A percentile compares a stretch with the other conserved stretches of the same genome.
Conservation (phyloP, 495 filamentous ascomycete species). For the Apiosordaria backusii region DNA sequence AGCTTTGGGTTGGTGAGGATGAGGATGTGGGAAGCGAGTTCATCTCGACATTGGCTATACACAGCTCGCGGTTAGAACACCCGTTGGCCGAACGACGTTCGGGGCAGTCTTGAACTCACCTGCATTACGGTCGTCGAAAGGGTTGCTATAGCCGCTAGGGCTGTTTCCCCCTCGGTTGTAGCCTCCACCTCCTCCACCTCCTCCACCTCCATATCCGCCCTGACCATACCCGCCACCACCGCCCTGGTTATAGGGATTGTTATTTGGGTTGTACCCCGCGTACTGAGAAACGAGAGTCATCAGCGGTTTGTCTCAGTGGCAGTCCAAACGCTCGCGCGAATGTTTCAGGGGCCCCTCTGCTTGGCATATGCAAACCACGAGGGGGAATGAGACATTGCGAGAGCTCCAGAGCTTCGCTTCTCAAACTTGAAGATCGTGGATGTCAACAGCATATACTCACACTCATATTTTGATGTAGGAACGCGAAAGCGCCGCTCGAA, state of each 20-base stretch:
- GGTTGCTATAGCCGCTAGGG: constrained; percentile 31
- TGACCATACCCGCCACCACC: neutral
- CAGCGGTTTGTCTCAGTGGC: neutral
- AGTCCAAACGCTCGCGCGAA: neutral
- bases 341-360: neutral
- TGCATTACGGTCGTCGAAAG: constrained; percentile 20
- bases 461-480: constrained; percentile 38
- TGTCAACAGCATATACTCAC: constrained; percentile 33
- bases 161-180: constrained; percentile 1
- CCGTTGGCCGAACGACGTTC: neutral
- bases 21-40: constrained; percentile 42
- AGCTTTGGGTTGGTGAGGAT: constrained; percentile 38
- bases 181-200: neutral
- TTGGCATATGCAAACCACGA: neutral
- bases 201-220: neutral
- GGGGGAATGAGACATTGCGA: neutral
- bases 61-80: neutral
- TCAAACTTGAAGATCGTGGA: neutral
- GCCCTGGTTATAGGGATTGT: neutral
- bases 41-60: constrained; percentile 58
- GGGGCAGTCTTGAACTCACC: constrained; percentile 24
- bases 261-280: constrained; percentile 19
- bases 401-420: neutral
- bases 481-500: constrained; percentile 12
- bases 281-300: constrained; percentile 15